Evolutionary conservation across 2,329 filamentous ascomycete genomes (phyloP), one percentile per base, ranked within the genome.

Genomic region (Paecilomyces sp.): DNA sequence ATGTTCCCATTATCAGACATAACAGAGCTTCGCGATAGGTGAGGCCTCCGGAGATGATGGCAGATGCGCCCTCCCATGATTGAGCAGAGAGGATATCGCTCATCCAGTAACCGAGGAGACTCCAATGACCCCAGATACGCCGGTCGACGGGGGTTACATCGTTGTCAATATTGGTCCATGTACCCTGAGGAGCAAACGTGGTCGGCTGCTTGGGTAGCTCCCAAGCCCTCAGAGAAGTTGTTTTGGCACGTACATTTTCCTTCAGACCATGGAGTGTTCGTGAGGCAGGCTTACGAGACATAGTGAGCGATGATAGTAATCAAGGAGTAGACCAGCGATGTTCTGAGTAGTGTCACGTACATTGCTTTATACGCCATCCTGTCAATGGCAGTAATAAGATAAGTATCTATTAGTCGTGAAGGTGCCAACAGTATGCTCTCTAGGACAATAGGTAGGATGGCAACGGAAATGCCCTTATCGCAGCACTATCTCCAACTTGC

Each of bases 91-190:
- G 50, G 5, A 52, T 51, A 53, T 57, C 56, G 28, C 56, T 57
- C 12, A 57, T 41, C 56, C 56, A 57, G 28, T 57, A 57, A 30
- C 56, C 56, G 50, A 57, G 5, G 5, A 57, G 50, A 8, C 41
- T 53, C 56, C 56, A 57, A 15, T 50, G 50, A 5, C 41, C 52
- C 56, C 56, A 57, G 13, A 51, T 57, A 13, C 36, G 56, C 31
- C 56, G 56, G 15, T 57, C 56, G 15, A 51, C 11, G n/a, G 56
- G 56, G 12, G 56, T 57, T 8, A 57, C 56, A 52, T 57, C 56
- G 31, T 51, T 28, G 15, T 57, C 56, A 24, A 57, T 57, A 12
- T 57, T 57, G 13, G 56, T 57, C 56, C 56, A 57, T 57, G 56
- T 57, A 15, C 56, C 56, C 18, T 25, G 24, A 33, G 56, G 56